Percentiles rank a stretch among this genome's conserved stretches.
These are phyloP conservation scores for Stagonosporopsis vannaccii DNA, from an alignment of 2,329 filamentous ascomycete genomes.

Conservation along the genomic window DNA sequence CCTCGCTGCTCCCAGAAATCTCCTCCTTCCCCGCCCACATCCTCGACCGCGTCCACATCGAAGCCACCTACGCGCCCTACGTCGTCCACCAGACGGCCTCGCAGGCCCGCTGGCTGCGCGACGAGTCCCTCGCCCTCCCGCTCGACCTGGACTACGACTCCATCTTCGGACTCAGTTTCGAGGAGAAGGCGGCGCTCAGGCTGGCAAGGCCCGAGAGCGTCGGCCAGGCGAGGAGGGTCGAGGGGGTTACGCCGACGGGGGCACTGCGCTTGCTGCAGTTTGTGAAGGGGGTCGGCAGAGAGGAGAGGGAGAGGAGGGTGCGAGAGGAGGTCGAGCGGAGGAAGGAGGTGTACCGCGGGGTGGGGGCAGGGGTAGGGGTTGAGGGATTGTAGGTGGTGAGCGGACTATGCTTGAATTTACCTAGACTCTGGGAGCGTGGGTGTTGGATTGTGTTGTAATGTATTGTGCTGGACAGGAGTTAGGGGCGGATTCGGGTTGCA, in stretches of 20 bases:
- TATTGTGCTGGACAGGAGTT: background rate
- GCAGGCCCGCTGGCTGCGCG: conserved; percentile 72
- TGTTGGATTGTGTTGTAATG: background rate
- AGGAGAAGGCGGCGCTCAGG: conserved; percentile 76
- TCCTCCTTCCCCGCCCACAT: conserved; percentile 64
- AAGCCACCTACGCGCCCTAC: conserved; percentile 87
- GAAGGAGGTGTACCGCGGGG: conserved; percentile 37
- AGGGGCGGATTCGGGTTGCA: too few species aligned
- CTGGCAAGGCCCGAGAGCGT: conserved; percentile 80
- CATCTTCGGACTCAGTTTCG: conserved; percentile 77
- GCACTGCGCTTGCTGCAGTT: conserved; percentile 66
- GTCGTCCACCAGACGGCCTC: conserved; percentile 74
- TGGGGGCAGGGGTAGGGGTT: background rate
- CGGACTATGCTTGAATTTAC: too few species aligned
- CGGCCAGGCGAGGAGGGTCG: conserved; percentile 85
- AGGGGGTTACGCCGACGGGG: conserved; percentile 70
- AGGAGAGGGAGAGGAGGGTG: conserved; percentile 36
- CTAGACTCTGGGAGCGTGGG: too few species aligned
- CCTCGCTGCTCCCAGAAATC: conserved; percentile 65
- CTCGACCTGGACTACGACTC: conserved; percentile 76
- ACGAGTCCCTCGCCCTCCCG: conserved; percentile 78
- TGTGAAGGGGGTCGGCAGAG: conserved; percentile 59
- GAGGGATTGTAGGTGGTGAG: conserved; percentile 1
- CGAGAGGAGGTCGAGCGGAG: conserved; percentile 41
- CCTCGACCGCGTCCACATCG: conserved; percentile 75